These are phyloP conservation scores for Myxozyma geophila DNA, from an alignment of 805 yeast genomes.

Conservation along the genomic window DNA sequence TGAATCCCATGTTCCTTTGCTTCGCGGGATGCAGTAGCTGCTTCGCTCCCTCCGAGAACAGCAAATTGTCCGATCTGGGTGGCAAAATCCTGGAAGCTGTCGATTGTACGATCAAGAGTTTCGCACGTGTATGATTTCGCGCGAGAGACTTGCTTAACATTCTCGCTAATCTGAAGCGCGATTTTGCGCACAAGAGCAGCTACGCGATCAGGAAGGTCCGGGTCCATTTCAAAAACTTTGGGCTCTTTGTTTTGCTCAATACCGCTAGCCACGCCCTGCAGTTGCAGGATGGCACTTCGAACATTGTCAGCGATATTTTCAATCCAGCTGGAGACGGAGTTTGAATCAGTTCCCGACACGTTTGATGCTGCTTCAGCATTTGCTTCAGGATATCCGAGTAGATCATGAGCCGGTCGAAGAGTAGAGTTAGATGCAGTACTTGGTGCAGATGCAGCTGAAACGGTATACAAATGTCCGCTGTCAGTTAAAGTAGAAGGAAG, in stretches of 20 bases:
- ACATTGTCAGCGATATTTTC: constrained; percentile 22
- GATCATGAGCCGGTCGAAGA: constrained; percentile 1
- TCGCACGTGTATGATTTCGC: constrained; percentile 12
- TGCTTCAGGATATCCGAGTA: background rate
- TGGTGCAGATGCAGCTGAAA: background rate
- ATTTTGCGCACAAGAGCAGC: constrained; percentile 27
- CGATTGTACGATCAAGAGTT: constrained; percentile 20
- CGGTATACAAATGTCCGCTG: background rate
- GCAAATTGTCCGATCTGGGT: constrained; percentile 30
- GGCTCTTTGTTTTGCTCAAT: background rate
- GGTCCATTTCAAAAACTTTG: constrained; percentile 12
- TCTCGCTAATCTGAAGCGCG: constrained; percentile 18
- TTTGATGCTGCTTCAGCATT: background rate
- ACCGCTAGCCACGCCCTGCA: constrained; percentile 19
- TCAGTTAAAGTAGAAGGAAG: background rate
- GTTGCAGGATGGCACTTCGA: constrained; percentile 22
- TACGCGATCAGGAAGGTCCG: constrained; percentile 24
- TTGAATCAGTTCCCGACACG: background rate
- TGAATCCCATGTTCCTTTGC: constrained; percentile 25
- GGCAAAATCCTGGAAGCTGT: constrained; percentile 26
- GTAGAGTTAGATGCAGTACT: constrained; percentile 3
- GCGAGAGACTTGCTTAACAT: constrained; percentile 3
- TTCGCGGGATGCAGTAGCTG: constrained; percentile 22
- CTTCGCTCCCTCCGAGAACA: constrained; percentile 16
- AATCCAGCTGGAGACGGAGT: constrained; percentile 9